Base-by-base conservation (phyloP, 495 filamentous ascomycete genomes). In the Penicillium soppii region DNA sequence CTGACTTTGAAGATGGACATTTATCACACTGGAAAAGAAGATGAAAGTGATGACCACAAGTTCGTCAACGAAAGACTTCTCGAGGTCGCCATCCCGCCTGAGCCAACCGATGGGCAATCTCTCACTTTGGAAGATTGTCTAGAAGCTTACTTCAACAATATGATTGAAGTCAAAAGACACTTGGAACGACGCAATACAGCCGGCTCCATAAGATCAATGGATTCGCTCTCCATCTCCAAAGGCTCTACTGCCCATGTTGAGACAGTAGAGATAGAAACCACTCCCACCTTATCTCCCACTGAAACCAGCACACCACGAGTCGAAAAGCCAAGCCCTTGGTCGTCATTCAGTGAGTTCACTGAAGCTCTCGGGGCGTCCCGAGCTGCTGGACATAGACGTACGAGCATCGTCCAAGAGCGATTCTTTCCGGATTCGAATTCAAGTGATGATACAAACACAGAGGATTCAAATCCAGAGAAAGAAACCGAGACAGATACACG, bases 1-100 rank as follows among this genome's bases (percentile, higher is more conserved):
- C 82, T 98, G 17, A 90, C 92, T 0, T 71, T 98, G 15, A 95
- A 95, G 56, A 92, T 97, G 77, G 91, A 97, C 59, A 85, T 98
- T 21, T 97, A 89, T 55, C 94, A 98, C 53, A 86, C 87, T 6
- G 94, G 92, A 3, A 86, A 83, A 53, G 90, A 94, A 62, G 83
- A 90, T 50, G 82, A 80, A 21, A 82, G 77, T 19, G 91, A 92
- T 59, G 94, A 98, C 60, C 94, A 97, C 71, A 95, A 94, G 61
- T 89, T 95, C 43, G 80, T 98, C 35, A 90, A 95, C 47, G 94
- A 98, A 68, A 77, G 94, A 43, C 65, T 96, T 32, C 78, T 98
- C n/a, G 92, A 97, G 56, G 85, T 98, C 47, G 90, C 90, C 2
- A 84, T 96, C 19, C 89, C 90, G 3, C 72, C 81, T 1, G 74